phyloP scores from a whole-genome alignment of 2,329 filamentous ascomycete genomes.

The Epichloe sylvatica region DNA sequence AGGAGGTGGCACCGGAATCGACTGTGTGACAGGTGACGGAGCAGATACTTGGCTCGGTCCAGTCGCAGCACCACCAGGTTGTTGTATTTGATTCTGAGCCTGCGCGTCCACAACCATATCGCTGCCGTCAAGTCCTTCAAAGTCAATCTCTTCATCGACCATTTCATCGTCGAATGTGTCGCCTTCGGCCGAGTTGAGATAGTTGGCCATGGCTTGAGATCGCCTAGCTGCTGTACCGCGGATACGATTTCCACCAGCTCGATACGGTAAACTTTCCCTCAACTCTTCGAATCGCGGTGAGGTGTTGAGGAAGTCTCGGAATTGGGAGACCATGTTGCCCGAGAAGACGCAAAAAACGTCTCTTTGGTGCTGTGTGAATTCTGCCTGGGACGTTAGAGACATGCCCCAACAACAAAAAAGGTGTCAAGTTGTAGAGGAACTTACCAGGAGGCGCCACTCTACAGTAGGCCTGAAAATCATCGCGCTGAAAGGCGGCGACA shows the following conservation, averaged over 20 bases:
- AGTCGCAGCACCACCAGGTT: background rate
- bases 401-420: background rate
- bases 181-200: slow-evolving; percentile 14
- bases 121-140: slow-evolving; percentile 25
- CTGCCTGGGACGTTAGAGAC: slow-evolving; percentile 25
- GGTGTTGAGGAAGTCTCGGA: slow-evolving; percentile 65
- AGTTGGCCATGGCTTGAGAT: slow-evolving; percentile 9
- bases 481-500: slow-evolving; percentile 75
- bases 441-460: slow-evolving; percentile 65
- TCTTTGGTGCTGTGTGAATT: slow-evolving; percentile 91
- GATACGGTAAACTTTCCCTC: slow-evolving; percentile 19
- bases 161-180: slow-evolving; percentile 29
- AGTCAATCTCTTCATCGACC: slow-evolving; percentile 31
- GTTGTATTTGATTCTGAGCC: slow-evolving; percentile 11
- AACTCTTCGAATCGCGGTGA: slow-evolving; percentile 32
- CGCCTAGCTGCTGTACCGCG: slow-evolving; percentile 7
- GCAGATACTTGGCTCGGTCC: background rate
- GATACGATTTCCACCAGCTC: slow-evolving; percentile 6
- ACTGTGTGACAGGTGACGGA: slow-evolving; percentile 8
- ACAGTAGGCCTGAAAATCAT: slow-evolving; percentile 75
- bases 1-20: slow-evolving; percentile 17
- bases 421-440: slow-evolving; percentile 8
- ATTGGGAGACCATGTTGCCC: slow-evolving; percentile 61
- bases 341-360: slow-evolving; percentile 97
- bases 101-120: slow-evolving; percentile 25